Percentiles rank a stretch among this genome's conserved stretches.
phyloP scores from a whole-genome alignment of 176 grass and related monocot species.

The Secale cereale region DNA sequence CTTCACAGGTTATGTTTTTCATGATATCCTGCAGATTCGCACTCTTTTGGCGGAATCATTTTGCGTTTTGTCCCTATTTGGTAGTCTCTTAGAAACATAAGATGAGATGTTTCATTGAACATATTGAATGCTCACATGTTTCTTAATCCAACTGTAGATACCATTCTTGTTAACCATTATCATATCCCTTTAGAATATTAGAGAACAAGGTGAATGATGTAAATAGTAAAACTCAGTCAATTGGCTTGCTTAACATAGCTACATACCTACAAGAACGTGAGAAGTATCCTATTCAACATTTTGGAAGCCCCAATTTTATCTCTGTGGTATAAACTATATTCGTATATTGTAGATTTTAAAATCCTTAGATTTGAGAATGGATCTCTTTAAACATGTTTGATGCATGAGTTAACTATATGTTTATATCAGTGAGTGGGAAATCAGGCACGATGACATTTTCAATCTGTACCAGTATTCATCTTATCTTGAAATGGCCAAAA shows the following conservation, averaged over 20 bases:
- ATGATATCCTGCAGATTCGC: neutral
- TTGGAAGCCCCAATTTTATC: neutral
- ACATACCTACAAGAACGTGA: neutral
- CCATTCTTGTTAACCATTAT: neutral
- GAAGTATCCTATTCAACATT: neutral
- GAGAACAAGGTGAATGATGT: neutral
- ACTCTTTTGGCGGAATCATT: slow-evolving; percentile 5
- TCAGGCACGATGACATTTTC: neutral
- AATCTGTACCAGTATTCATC: neutral
- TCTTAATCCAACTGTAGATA: neutral
- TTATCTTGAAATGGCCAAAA: neutral
- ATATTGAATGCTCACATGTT: neutral
- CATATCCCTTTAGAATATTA: neutral
- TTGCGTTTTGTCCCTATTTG: neutral
- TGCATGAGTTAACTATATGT: neutral
- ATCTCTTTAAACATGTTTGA: neutral
- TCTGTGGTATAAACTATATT: neutral
- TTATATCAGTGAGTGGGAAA: neutral
- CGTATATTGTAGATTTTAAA: neutral
- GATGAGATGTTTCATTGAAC: neutral
- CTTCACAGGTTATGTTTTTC: slow-evolving; percentile 77
- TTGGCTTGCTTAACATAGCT: neutral
- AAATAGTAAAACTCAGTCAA: neutral
- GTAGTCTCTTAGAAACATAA: neutral
- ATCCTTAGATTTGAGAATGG: neutral